These are phyloP conservation scores for Moesziomyces antarcticus DNA, from an alignment of 1,284 basidiomycete genomes.

Conservation along the genomic window DNA sequence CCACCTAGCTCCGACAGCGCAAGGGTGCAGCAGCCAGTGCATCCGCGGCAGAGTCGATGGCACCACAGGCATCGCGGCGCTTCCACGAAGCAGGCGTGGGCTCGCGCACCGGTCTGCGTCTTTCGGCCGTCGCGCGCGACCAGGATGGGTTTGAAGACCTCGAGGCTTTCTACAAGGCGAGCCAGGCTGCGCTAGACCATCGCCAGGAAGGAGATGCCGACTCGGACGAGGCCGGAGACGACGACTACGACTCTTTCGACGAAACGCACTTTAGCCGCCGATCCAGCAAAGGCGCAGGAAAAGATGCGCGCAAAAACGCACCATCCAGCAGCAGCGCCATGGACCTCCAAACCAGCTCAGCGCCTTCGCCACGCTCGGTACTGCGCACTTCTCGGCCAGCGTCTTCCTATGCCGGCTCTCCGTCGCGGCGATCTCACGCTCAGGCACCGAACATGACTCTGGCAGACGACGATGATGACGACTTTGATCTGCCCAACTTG, in stretches of 20 bases:
- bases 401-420: conserved; percentile 29
- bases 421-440: conserved; percentile 12
- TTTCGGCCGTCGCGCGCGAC: conserved; percentile 68
- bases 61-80: conserved; percentile 46
- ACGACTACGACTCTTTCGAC: conserved; percentile 66
- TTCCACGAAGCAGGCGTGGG: conserved; percentile 64
- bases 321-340: conserved; percentile 48
- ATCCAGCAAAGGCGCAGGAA: conserved; percentile 12
- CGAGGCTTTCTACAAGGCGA: conserved; percentile 63
- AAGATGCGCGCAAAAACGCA: background rate
- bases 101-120: conserved; percentile 63
- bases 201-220: conserved; percentile 66
- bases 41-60: conserved; percentile 1
- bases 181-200: conserved; percentile 63
- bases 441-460: conserved; percentile 28
- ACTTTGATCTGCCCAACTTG: conserved; percentile 33
- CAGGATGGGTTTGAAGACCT: conserved; percentile 74
- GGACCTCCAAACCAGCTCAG: conserved; percentile 52
- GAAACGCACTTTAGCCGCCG: conserved; percentile 22
- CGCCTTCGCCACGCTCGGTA: conserved; percentile 40
- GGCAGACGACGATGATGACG: conserved; percentile 63
- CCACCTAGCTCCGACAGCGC: background rate
- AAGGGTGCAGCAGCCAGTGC: background rate
- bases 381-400: conserved; percentile 25
- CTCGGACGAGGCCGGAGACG: conserved; percentile 74